Evolutionary conservation across 2,329 filamentous ascomycete species (phyloP), one percentile per base, ranked within the genome.

Genomic region (Colletotrichum sidae): DNA sequence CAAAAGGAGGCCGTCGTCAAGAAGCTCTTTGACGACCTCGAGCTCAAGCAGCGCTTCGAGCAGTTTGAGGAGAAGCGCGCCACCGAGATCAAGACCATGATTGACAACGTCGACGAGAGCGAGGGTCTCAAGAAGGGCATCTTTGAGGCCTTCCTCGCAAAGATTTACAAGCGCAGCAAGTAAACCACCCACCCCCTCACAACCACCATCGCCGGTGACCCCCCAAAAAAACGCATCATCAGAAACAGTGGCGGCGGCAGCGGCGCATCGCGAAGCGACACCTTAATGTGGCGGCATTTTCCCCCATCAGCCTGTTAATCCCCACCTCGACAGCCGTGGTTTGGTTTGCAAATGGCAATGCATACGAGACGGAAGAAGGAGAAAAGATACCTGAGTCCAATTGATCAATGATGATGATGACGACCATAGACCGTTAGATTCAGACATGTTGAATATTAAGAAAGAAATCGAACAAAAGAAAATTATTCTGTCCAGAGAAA

Each of bases 161-260:
- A 99, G 88, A 98, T 99, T 76, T 98, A 98, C 88, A 97, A 97
- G 89, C 88, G 96, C 76, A 96, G 88, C 87, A 98, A 97, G 83
- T 98, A 92, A 79, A 69, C 17, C 17, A 17, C 8, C 6, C 10
- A 49, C 25, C 53, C 60, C 59, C 15, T 39, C 33, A 35, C 47
- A 11, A 17, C 17, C 17, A 17, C 25, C 10, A 45, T 25, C 25
- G 25, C 25, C 25, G 25, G 25, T 25, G 34, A 41, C 15, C 15
- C 15, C 15, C 15, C 15, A 2, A 46, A 5, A 17, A n/a, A 17
- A 12, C 17, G 25, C 25, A 25, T 25, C 25, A 25, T 25, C 25
- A 25, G 25, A 25, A 25, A 25, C 25, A 25, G 25, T 25, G 25
- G 25, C 25, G 25, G 25, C 25, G 25, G 25, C 35, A 25, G 5